Evolutionary conservation across 179 eudicot species (phyloP), one percentile per base, ranked within the genome.

Genomic region (Silene noctiflora): DNA sequence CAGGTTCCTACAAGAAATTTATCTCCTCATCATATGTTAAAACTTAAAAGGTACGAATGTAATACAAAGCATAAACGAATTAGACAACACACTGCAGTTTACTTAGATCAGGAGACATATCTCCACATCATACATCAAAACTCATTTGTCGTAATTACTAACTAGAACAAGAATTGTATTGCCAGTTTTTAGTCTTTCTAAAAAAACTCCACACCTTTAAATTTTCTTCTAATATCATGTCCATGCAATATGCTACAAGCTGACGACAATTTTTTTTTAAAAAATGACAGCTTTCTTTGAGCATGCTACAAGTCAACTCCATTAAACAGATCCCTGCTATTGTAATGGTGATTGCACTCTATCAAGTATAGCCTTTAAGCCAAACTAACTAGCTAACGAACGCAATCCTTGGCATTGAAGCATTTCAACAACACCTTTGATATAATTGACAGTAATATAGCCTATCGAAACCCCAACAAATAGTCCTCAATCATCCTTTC

Each of bases 1-100:
- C 99, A 42, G 99, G 99, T 81, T 96, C 99, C 99, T 95, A 83
- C 66, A 76, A 77, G n/a, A 74, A 60, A 76, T 39, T 46, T 73
- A 66, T 14, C 24, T 44, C 67, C 62, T 33, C 53, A 61, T 76
- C 56, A 68, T 56, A 72, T n/a, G 64, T 20, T 24, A 42, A 72
- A 24, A 48, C 59, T 20, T 24, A 42, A 72, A 24, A 48, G 0
- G 25, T 59, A 22, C 29, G 5, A 73, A 72, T 9, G 19, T 22
- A 72, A 29, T 13, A n/a, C n/a, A 59, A 73, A 2, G 21, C 66
- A 20, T 61, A 24, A 59, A 71, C 35, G 31, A 63, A 72, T 63
- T 20, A 35, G 19, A 72, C 6, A 16, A 17, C 3, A 56, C 17
- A 60, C 56, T 56, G n/a, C 53, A 31, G 20, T 29, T 65, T 51